Evolutionary conservation across 257 asterid genomes (phyloP), one percentile per base, ranked within the genome.

Genomic region (Linderniella brevidens): DNA sequence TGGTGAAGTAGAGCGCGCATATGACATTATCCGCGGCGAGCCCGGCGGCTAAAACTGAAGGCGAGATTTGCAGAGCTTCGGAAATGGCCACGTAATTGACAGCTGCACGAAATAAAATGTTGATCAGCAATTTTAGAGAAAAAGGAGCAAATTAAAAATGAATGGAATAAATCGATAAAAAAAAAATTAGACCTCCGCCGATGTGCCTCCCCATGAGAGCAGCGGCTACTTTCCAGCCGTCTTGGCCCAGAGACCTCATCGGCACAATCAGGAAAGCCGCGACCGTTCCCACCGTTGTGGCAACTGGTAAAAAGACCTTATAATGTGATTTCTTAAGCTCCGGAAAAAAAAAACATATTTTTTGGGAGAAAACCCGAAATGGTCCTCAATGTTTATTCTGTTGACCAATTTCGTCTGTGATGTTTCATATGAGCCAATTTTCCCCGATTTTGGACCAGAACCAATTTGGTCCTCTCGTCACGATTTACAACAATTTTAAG

Each of bases 131-230:
- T 49, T 47, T 8, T 1, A 35, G 9, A 18, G 13, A 54, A 57
- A 49, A 53, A 9, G 37, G 9, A 39, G 3, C 9, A 3, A 37
- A 8, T 37, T 37, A 37, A 37, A 13, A 39, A 13, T 39, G 3
- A 13, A 10, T 9, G 13, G 9, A 39, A 39, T 10, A 39, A 39
- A 10, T 39, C 43, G 13, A 39, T 39, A 3, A 3, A 13, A 39
- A 39, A 11, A 37, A 37, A n/a, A 45, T 14, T 7, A 29, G 25
- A 86, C 97, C 95, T 79, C 95, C 97, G 56, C 97, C 97, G 48
- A 87, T 83, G 64, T 87, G 97, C 59, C 97, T 73, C 54, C 97
- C 97, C 97, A 87, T 87, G 11, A 87, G 65, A 13, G 97, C 95
- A 52, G 97, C 93, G 47, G 97, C 97, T 47, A 87, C 83, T 68